Base-by-base conservation (phyloP, 2,329 filamentous ascomycete species). In the Alternaria solani region DNA sequence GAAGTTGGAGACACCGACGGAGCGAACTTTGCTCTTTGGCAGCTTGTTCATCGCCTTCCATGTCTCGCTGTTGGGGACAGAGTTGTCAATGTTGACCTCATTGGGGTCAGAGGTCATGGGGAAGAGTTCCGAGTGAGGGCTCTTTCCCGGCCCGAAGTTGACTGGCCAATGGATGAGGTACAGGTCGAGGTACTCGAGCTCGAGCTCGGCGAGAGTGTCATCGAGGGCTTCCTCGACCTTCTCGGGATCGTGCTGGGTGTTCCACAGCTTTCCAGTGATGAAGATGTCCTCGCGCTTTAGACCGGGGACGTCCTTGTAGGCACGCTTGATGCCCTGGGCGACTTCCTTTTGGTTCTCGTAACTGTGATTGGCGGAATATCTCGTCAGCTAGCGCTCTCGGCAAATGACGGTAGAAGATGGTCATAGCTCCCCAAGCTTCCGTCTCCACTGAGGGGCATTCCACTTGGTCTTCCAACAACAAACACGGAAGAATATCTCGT, bases 81-180 rank as follows among this genome's bases (percentile, higher is more conserved):
- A 73, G 63, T 71, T 70, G 62, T 72, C 69, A 44, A 75, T 73
- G 59, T 72, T 69, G 42, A 82, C 75, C 70, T 90, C 84, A 51
- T 82, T 80, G 7, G 88, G 85, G 64, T 87, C 85, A 36, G 85
- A 87, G 25, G 65, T 69, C 9, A 61, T 61, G 28, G 71, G 70
- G 63, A 73, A 72, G 12, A 72, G 63, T 25, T 73, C 71, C 5
- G 69, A 71, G 65, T 73, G 71, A n/a, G 71, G 69, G 48, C 82
- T 77, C 28, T 81, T 79, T 20, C 84, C 82, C 7, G 68, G 66
- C 4, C 92, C 90, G 71, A 96, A 86, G 55, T 92, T 87, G 65
- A 95, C 88, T 67, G 93, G 93, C 86, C 95, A 96, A 84, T 96
- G 93, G 71, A 95, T 88, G 73, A 95, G 85, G 86, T 89, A 96